Percentiles rank a stretch among this genome's conserved stretches.
Conservation (phyloP, 495 filamentous ascomycete genomes). For the Penicillium psychrofluorescens region DNA sequence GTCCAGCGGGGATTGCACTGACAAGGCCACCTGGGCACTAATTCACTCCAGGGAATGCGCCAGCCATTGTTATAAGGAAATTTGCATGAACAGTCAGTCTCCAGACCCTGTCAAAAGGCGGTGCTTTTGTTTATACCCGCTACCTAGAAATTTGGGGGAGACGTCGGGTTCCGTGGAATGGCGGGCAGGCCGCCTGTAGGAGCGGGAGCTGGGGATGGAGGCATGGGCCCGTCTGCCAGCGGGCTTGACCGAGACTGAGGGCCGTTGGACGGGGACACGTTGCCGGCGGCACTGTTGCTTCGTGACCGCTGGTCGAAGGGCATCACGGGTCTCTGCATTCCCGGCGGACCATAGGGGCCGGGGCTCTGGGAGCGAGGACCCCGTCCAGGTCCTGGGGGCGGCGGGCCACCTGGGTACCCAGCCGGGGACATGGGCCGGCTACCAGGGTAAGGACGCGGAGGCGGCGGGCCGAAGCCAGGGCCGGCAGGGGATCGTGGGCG, state of each 20-base stretch:
- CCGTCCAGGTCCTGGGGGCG: constrained; percentile 7
- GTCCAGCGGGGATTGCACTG: constrained; percentile 13
- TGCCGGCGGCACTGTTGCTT: constrained; percentile 46
- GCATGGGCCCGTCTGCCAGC: constrained; percentile 16
- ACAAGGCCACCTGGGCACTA: too few species aligned
- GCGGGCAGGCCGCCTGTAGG: constrained; percentile 27
- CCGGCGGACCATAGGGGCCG: constrained; percentile 39
- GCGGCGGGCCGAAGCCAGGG: constrained; percentile 19
- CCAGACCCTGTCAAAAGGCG: too few species aligned
- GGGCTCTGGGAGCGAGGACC: constrained; percentile 44
- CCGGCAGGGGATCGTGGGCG: constrained; percentile 36
- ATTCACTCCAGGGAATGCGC: too few species aligned
- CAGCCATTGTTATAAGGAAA: too few species aligned
- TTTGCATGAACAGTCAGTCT: too few species aligned
- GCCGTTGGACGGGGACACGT: constrained; percentile 32
- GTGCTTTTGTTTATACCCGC: too few species aligned
- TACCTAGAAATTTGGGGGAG: constrained; percentile 2
- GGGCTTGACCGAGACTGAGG: constrained; percentile 55
- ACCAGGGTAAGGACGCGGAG: constrained; percentile 25
- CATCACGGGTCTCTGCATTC: constrained; percentile 38
- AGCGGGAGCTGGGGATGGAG: constrained; percentile 28
- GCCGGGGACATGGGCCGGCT: constrained; percentile 19
- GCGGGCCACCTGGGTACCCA: constrained; percentile 13
- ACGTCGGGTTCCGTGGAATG: constrained; percentile 11
- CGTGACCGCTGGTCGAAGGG: constrained; percentile 35